Evolutionary conservation across 2,329 filamentous ascomycete genomes (phyloP), one percentile per base, ranked within the genome.

Genomic region (Colletotrichum sp.): DNA sequence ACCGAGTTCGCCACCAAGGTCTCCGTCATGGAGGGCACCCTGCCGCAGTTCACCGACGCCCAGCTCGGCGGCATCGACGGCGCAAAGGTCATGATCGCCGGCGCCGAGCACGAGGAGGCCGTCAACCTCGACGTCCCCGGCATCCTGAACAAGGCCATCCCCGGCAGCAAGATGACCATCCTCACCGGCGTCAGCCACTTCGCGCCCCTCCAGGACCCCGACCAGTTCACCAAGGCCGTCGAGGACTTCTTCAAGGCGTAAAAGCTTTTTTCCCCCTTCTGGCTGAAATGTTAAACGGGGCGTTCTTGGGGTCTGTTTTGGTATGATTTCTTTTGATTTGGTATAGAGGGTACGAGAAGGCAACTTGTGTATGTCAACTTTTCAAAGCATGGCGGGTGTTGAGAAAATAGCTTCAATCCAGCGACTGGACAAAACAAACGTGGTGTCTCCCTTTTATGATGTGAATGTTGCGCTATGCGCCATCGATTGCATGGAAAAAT

Each of bases 121-220:
- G 82, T 87, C n/a, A 85, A 85, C 63, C 75, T 80, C 28, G 81
- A 81, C 57, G 85, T 86, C 1, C 83, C 84, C 1, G 77, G 72
- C 4, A 81, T 82, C 76, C 76, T 87, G 70, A 79, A 84, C 71
- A 77, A 76, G 13, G 81, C 83, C 36, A 86, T 87, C 64, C 77
- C 79, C n/a, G 83, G 83, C 5, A 87, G 86, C 72, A 79, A 80
- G 68, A 71, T 85, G 60, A 78, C 81, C 48, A 85, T 83, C 9
- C 76, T 87, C 75, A 80, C 74, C 3, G 82, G 81, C 2, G 85
- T 87, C 8, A 87, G 85, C 75, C 86, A 87, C 75, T 87, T 87
- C 77, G 85, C 85, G 44, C 86, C 86, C 2, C 39, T 86, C 19
- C 86, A 87, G 77, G 82, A 87, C 77, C 84, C 86, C 5, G 79